phyloP scores from a whole-genome alignment of 805 yeast genomes.

The Yamadazyma olivae region DNA sequence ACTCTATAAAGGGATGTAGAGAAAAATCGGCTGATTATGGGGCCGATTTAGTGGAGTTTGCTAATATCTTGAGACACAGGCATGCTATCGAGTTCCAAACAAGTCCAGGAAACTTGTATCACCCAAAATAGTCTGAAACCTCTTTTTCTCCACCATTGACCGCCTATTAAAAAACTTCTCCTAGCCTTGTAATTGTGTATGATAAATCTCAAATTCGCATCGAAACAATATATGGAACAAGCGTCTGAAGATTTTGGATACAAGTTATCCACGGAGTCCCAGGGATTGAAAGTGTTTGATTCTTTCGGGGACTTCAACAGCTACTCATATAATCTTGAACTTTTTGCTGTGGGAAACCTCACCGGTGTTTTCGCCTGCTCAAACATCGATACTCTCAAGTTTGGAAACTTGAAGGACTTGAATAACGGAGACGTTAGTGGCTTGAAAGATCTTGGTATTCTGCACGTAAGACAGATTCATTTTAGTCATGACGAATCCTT shows the following conservation, averaged over 20 bases:
- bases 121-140: too few species aligned
- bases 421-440: conserved; percentile 7
- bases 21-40: too few species aligned
- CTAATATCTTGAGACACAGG: too few species aligned
- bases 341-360: conserved; percentile 27
- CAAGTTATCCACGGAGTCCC: conserved; percentile 22
- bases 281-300: conserved; percentile 24
- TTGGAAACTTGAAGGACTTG: conserved; percentile 24
- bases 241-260: conserved; percentile 39
- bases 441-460: conserved; percentile 9
- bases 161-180: background rate
- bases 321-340: conserved; percentile 15
- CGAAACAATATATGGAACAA: conserved; percentile 12
- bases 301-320: conserved; percentile 21
- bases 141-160: too few species aligned
- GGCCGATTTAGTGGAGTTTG: too few species aligned
- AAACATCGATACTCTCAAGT: conserved; percentile 20
- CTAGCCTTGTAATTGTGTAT: background rate
- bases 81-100: too few species aligned
- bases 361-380: conserved; percentile 29
- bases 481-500: conserved; percentile 28
- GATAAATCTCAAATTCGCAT: too few species aligned
- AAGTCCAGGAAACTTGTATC: too few species aligned
- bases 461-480: conserved; percentile 13
- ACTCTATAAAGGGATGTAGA: too few species aligned